Evolutionary conservation across 148 eudicot genomes (phyloP), one percentile per base, ranked within the genome.

Genomic region (Cornus kousa): DNA sequence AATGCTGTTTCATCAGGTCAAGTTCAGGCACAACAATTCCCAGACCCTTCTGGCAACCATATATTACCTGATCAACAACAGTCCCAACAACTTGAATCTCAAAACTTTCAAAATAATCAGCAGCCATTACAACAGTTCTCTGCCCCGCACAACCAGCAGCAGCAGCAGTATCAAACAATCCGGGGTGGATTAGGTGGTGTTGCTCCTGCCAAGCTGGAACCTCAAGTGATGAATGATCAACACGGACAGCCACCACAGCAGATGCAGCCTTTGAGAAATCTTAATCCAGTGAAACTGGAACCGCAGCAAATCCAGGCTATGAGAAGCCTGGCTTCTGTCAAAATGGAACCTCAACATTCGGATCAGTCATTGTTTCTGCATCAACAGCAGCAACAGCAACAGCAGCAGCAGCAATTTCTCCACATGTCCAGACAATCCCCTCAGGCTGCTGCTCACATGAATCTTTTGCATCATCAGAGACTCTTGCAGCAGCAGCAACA

Each of bases 311-410:
- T 92, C 69, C 99, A 91, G 79, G 53, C 74, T 74, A 87, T 90
- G 86, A 90, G 97, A 78, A 80, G 71, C 81, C 60, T 86, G 68
- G 84, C 85, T 22, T 77, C 89, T 37, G 89, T 93, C 28, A 93
- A 96, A 84, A 83, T 88, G 91, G 99, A 92, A 74, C 81, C 91
- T 32, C 98, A 95, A 72, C 88, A 93, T 74, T 89, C 98, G 12
- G 97, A 93, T 32, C 90, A 87, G 78, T 89, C 97, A 4, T 59
- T 92, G 82, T 92, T 85, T 79, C 68, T 90, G 67, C 94, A 90
- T 74, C 98, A 92, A 60, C 98, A 95, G 28, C n/a, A n/a, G 62
- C 97, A 91, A 8, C 97, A 94, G 46, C 97, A 91, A 9, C 88
- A 85, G 60, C 90, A 80, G 66, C 66, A 80, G 11, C 92, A 89